Evolutionary conservation across 192 early-diverging fungal species (phyloP), one percentile per base, ranked within the genome.

Genomic region (Backusella morwellensis): DNA sequence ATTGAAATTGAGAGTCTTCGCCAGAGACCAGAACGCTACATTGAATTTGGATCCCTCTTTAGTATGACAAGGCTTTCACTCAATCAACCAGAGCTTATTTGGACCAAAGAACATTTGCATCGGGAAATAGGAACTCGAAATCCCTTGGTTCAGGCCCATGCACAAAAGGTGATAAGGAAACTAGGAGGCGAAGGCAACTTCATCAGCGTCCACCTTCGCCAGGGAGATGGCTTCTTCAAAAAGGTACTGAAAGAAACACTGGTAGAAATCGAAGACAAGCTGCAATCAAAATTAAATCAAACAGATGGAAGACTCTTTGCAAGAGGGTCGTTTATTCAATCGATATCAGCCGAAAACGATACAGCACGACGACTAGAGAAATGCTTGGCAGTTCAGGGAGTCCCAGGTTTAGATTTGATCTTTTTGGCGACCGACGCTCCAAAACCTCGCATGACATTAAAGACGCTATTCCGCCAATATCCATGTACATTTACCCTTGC

Each of bases 381-480:
- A 14, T 77, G 70, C 35, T 17, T 63, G 32, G 8, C 34, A 26
- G 19, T 66, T 14, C 76, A 77, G 21, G 36, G 32, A 3, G 9
- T 54, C 7, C 56, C 68, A 54, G 69, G 70, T 5, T 59, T 77
- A 35, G 47, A 41, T 26, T 3, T 77, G 35, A 87, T 89, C 11
- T 89, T 83, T 44, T 78, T 88, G 75, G 80, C 86, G n/a, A 88
- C 86, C 4, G 86, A 88, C 67, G 81, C 85, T 11, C 71, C 70
- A 35, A 52, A 79, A 2, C 86, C 86, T 15, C 83, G 83, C 1
- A 19, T 73, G 1, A 84, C 83, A 26, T 85, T 88, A 63, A 63
- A 77, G 36, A 77, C 77, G 23, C 50, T 88, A 15, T 88, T 81
- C 36, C 78, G 78, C 7, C 77, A 84, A 32, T 90, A 86, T 73